Evolutionary conservation across 2,329 filamentous ascomycete species (phyloP), one percentile per base, ranked within the genome.

Genomic region (Coniella vitis): DNA sequence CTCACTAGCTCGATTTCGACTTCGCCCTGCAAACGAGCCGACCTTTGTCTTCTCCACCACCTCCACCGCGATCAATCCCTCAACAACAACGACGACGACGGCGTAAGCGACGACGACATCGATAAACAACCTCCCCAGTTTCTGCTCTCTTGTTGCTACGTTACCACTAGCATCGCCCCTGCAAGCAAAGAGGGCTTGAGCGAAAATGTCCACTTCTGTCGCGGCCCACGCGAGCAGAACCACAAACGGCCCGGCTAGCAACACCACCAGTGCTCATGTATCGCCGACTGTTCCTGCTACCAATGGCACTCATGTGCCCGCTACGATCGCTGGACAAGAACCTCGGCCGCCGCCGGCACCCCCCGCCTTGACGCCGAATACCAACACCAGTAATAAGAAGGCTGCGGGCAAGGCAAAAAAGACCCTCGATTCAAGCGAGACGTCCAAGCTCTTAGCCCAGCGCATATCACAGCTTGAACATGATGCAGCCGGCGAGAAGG

Each of bases 401-500:
- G 39, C 38, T 35, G 25, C 22, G 7, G 79, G 75, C 48, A 95
- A 94, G 71, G 81, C 77, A 58, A 95, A 94, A 72, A 95, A 94
- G 70, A 74, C 79, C 41, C 72, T 87, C 56, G 90, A 95, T 64
- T 86, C 88, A 17, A 87, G 81, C 60, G 93, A 97, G 68, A 90
- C 90, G 40, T 89, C 89, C 54, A 94, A 95, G 68, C 78, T 96
- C 56, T 79, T 98, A 45, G 86, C 90, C 55, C 89, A 90, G 54
- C 89, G 94, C 63, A 96, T 98, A 63, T 91, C 90, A 19, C 93
- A 97, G 70, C 74, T 98, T 51, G 93, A 98, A 67, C 86, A 89
- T 55, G 90, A 96, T 74, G 87, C 86, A 43, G 90, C 90, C 10
- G 88, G 89, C 52, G 90, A 95, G 65, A 95, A 94, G 68, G 91